Conservation (phyloP, 176 grass and related monocot species). For the Rhipidocladum racemiflorum region DNA sequence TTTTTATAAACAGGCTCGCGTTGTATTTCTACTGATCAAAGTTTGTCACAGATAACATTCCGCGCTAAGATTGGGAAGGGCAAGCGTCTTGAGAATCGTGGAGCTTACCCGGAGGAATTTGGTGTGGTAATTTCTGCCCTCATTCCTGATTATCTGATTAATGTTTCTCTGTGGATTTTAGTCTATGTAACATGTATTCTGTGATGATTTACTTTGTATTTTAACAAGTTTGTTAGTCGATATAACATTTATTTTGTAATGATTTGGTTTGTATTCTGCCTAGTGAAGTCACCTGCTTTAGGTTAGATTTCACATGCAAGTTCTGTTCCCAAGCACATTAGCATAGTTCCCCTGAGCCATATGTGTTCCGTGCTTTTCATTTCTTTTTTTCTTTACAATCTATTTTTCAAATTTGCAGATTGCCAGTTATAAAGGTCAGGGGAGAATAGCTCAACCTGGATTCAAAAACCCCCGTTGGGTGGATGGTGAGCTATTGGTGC, state of each 20-base stretch:
- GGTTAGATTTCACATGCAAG: background rate
- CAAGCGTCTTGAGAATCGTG: slow-evolving; percentile 63
- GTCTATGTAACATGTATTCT: background rate
- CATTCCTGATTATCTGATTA: background rate
- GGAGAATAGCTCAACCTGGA: slow-evolving; percentile 90
- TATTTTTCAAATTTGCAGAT: slow-evolving; percentile 41
- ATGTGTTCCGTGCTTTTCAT: background rate
- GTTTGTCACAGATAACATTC: slow-evolving; percentile 68
- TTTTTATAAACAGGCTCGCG: background rate
- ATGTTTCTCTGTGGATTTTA: slow-evolving; percentile 7
- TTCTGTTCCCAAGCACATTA: slow-evolving; percentile 15
- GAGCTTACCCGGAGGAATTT: slow-evolving; percentile 82
- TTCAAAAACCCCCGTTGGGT: slow-evolving; percentile 95
- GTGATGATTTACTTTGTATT: background rate
- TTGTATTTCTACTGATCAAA: slow-evolving; percentile 17
- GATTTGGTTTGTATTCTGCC: background rate
- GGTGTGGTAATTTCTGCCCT: slow-evolving; percentile 69
- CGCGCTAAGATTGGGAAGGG: slow-evolving; percentile 92
- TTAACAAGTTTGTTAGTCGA: background rate
- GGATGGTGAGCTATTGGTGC: slow-evolving; percentile 79
- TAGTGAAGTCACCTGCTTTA: slow-evolving; percentile 3
- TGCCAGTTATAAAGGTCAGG: slow-evolving; percentile 81
- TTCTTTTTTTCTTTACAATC: background rate
- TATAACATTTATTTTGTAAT: background rate
- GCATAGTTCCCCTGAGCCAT: background rate